Evolutionary conservation across 768 basidiomycete species (phyloP), one percentile per base, ranked within the genome.

Genomic region (Rhizopogon vesiculosus): DNA sequence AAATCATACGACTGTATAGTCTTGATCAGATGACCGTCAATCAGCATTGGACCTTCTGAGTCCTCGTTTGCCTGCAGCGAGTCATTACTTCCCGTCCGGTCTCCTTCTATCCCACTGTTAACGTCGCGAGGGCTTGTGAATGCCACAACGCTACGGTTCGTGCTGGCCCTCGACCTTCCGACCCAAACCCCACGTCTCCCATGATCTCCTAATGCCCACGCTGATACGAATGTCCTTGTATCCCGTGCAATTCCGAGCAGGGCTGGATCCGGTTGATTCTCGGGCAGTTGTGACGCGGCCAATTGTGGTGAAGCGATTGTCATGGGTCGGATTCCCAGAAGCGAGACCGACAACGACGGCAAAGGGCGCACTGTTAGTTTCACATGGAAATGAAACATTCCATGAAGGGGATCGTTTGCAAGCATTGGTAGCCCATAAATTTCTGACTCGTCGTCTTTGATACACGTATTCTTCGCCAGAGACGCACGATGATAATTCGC

Each of bases 381-480:
- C n/a, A 82, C 70, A 25, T 64, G 49, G 55, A 72, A 85, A 52
- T 77, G 76, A 58, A 79, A 82, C 29, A 85, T 73, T 2, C 84
- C 83, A 62, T 76, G 77, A 25, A 72, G 61, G 45, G 71, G 56
- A 51, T 76, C 73, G 53, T 69, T 71, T 29, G 69, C 75, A 46
- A 85, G 73, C 58, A 82, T 64, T n/a, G 65, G 72, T 35, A 81
- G 40, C 10, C 58, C 59, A n/a, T 57, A 60, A 16, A 73, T 68
- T 10, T 74, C 69, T 40, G 78, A 77, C 41, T 74, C 76, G 3
- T 69, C 51, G 19, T 55, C 33, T 28, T 55, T 53, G 60, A 55
- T 60, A 15, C 71, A 40, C 33, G 48, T 67, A 1, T 81, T 77
- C 29, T 78, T 68, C 25, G 77, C 75, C 15, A 79, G 71, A 7